phyloP scores from a whole-genome alignment of 495 filamentous ascomycete species.

The Oleoguttula mirabilis region DNA sequence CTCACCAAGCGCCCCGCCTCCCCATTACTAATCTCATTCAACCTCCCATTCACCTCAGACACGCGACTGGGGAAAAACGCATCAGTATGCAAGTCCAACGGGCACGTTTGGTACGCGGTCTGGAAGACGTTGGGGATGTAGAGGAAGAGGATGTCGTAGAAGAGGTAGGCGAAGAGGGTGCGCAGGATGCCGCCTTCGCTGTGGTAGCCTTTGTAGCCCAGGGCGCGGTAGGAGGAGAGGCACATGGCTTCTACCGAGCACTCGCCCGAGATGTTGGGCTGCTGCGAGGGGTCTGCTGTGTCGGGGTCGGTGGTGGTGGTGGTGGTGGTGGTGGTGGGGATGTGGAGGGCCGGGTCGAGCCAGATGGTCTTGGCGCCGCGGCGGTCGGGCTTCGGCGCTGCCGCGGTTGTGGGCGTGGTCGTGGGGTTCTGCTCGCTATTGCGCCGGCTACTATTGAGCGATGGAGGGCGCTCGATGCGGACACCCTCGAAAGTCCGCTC shows the following conservation, averaged over 20 bases:
- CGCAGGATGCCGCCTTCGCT: conserved; percentile 80
- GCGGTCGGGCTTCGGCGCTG: conserved; percentile 20
- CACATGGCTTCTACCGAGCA: conserved; percentile 89
- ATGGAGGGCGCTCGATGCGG: conserved; percentile 48
- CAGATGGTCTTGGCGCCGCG: conserved; percentile 69
- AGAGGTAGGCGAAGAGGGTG: conserved; percentile 82
- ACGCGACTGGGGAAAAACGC: conserved; percentile 77
- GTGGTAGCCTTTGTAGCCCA: conserved; percentile 92
- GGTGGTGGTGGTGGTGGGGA: no score
- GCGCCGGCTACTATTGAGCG: conserved; percentile 15
- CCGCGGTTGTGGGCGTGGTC: not conserved
- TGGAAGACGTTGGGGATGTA: conserved; percentile 96
- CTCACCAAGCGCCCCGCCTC: conserved; percentile 52
- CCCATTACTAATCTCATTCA: conserved; percentile 57
- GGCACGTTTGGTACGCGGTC: conserved; percentile 85
- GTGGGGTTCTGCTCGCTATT: conserved; percentile 25
- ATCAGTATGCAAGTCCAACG: conserved; percentile 85
- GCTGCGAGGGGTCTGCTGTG: conserved; percentile 8
- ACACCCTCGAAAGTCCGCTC: conserved; percentile 67
- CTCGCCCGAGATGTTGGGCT: conserved; percentile 52
- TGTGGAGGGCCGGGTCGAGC: conserved; percentile 44
- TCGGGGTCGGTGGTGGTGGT: conserved; percentile 7
- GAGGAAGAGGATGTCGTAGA: conserved; percentile 86
- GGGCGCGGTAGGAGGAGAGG: conserved; percentile 64
- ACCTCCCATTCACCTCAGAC: conserved; percentile 78